These are phyloP conservation scores for Sarocladiaceae sp. DNA, from an alignment of 2,329 filamentous ascomycete genomes.

Conservation along the genomic window DNA sequence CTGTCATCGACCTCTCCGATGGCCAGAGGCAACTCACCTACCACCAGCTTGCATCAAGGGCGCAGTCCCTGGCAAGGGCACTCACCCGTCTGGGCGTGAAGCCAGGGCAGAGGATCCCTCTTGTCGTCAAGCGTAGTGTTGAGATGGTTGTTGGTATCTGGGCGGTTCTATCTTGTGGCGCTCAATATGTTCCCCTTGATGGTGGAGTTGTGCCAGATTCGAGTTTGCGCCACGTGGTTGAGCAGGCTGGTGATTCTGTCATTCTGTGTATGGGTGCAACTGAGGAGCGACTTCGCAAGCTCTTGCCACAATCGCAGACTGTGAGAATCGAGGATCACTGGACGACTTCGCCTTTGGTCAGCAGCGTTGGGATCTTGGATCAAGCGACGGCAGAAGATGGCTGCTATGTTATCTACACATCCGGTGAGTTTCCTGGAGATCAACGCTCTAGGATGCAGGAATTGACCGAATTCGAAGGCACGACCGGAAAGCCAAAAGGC, in stretches of 20 bases:
- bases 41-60: constrained; percentile 34
- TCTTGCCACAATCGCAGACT: constrained; percentile 18
- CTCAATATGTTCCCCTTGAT: constrained; percentile 57
- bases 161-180: constrained; percentile 51
- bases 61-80: constrained; percentile 36
- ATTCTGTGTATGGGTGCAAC: constrained; percentile 43
- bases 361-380: constrained; percentile 20
- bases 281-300: constrained; percentile 24
- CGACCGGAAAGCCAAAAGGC: constrained; percentile 54
- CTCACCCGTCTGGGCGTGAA: constrained; percentile 34
- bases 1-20: constrained; percentile 32
- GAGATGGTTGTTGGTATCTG: constrained; percentile 56
- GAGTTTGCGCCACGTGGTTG: constrained; percentile 44
- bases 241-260: constrained; percentile 38
- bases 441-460: neutral
- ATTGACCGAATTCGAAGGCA: constrained; percentile 29
- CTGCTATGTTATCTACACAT: constrained; percentile 51
- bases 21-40: constrained; percentile 36
- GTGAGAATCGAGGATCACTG: constrained; percentile 25
- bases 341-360: neutral
- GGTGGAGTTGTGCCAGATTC: constrained; percentile 47
- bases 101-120: constrained; percentile 44
- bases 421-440: constrained; percentile 29
- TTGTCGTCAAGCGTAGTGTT: constrained; percentile 50
- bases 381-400: constrained; percentile 31